Conservation (phyloP, 2,329 filamentous ascomycete species). For the Helotiales sp. region DNA sequence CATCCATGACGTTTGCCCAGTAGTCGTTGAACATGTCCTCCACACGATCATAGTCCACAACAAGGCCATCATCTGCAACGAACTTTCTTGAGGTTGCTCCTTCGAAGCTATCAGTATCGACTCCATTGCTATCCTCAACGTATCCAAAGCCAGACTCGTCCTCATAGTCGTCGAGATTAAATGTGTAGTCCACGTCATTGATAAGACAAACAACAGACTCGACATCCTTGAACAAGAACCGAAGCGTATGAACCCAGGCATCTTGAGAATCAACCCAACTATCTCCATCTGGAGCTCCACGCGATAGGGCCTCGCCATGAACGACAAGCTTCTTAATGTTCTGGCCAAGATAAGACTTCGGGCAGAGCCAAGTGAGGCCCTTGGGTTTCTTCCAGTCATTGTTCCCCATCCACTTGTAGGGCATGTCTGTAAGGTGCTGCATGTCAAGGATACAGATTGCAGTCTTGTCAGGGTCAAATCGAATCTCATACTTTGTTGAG, state of each 20-base stretch:
- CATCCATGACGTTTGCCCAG: not conserved
- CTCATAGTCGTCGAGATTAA: not conserved
- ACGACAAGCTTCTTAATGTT: not conserved
- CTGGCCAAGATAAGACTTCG: not conserved
- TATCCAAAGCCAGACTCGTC: not conserved
- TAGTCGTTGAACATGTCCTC: not conserved
- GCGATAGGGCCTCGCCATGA: not conserved
- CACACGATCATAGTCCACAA: not conserved
- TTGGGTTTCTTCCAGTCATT: not conserved
- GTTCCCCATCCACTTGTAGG: not conserved
- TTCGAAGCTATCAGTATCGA: not conserved
- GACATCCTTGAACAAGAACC: not conserved
- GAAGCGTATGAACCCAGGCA: not conserved
- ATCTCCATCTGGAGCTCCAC: not conserved
- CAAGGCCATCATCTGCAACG: not conserved
- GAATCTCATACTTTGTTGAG: not conserved
- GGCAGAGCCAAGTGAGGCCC: not conserved
- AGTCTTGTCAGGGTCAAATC: not conserved
- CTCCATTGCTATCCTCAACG: not conserved
- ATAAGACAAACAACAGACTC: not conserved
- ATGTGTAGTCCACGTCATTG: not conserved
- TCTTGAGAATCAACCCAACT: not conserved
- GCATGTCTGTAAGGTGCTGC: not conserved
- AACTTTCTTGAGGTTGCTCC: not conserved
- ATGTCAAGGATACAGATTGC: not conserved